A percentile compares a stretch with the other conserved stretches of the same genome.
Evolutionary conservation across 1,139 yeast species (phyloP).

Genomic region (Sugiyamaella sp.): DNA sequence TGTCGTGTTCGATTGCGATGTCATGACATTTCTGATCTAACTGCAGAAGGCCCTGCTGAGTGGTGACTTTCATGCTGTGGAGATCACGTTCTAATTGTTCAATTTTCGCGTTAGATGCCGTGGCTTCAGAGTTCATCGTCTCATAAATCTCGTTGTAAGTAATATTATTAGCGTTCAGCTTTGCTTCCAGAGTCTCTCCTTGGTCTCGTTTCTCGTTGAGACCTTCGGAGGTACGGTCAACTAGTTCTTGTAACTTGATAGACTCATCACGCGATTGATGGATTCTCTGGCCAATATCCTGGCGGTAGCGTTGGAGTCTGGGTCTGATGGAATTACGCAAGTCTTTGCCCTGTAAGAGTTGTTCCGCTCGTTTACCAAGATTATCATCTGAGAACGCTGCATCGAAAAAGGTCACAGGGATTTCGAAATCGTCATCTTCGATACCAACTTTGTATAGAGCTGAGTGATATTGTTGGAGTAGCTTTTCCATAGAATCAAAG

Average conservation of each 20-base stretch:
- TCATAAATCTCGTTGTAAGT: conserved; percentile 62
- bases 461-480: conserved; percentile 59
- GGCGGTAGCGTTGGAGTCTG: conserved; percentile 52
- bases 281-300: conserved; percentile 51
- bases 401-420: conserved; percentile 34
- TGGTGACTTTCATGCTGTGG: conserved; percentile 54
- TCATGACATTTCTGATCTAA: conserved; percentile 61
- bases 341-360: conserved; percentile 40
- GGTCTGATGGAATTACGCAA: conserved; percentile 43
- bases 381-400: conserved; percentile 43
- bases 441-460: conserved; percentile 53
- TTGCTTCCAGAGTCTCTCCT: conserved; percentile 62
- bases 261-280: conserved; percentile 63
- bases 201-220: conserved; percentile 60
- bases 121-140: conserved; percentile 57
- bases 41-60: conserved; percentile 57
- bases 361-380: conserved; percentile 50
- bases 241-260: conserved; percentile 58
- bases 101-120: conserved; percentile 62
- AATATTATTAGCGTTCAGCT: conserved; percentile 55
- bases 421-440: conserved; percentile 38
- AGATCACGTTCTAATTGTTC: conserved; percentile 67
- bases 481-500: conserved; percentile 54
- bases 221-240: conserved; percentile 59
- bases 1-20: conserved; percentile 58